Evolutionary conservation across 202 grass and related monocot genomes (phyloP).

Genomic region (Saccharum hybrid): DNA sequence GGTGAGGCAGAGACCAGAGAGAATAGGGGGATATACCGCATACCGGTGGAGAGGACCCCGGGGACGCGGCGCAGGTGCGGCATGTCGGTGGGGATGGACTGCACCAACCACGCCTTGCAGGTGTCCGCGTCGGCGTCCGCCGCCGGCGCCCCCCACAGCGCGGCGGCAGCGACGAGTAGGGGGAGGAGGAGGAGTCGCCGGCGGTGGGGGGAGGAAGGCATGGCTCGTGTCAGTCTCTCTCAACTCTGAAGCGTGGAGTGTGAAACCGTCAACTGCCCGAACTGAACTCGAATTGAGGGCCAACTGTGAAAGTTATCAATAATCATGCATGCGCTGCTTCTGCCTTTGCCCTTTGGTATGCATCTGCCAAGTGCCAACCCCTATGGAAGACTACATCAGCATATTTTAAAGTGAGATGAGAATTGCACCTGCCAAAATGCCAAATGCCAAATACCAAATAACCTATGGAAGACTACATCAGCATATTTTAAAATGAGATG

Average conservation of each 20-base stretch:
- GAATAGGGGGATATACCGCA: background rate
- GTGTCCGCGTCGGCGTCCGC: background rate
- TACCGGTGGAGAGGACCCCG: slow-evolving; percentile 84
- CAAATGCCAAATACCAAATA: too few species aligned
- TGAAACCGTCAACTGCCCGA: background rate
- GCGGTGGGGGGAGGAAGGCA: slow-evolving; percentile 3
- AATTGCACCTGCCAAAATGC: too few species aligned
- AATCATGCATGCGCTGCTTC: too few species aligned
- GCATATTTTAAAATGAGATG: too few species aligned
- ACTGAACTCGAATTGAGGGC: background rate
- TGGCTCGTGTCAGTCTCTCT: background rate
- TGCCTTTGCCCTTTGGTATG: too few species aligned
- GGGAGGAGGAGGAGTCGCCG: background rate
- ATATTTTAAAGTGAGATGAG: too few species aligned
- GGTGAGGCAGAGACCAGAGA: background rate
- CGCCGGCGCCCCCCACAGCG: background rate
- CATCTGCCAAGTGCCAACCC: too few species aligned
- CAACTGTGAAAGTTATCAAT: too few species aligned
- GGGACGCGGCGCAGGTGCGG: slow-evolving; percentile 75
- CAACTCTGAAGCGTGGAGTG: background rate
- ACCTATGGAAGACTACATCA: too few species aligned
- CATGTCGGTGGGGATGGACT: slow-evolving; percentile 96
- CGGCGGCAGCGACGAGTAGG: slow-evolving; percentile 28
- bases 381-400: too few species aligned
- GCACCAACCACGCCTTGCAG: slow-evolving; percentile 93